Evolutionary conservation across 306 rosid species (phyloP).

Genomic region (Acacia melanoxylon): DNA sequence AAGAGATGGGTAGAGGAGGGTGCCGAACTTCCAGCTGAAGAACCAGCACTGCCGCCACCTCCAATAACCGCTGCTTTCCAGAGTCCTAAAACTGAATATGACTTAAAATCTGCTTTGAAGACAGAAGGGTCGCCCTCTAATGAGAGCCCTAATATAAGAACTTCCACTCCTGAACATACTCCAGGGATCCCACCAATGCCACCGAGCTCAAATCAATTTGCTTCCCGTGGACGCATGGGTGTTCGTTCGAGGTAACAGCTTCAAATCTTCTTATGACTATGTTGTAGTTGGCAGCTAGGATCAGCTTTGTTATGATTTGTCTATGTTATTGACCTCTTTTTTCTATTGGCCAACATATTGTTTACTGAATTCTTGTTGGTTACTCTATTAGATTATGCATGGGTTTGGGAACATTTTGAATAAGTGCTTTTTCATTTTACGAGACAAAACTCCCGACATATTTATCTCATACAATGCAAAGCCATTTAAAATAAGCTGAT

Average conservation of each 20-base stretch:
- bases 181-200: slow-evolving; percentile 86
- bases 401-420: too few species aligned
- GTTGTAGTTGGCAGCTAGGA: neutral
- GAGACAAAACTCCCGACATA: too few species aligned
- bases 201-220: slow-evolving; percentile 71
- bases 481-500: too few species aligned
- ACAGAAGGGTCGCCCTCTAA: slow-evolving; percentile 49
- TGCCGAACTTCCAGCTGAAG: slow-evolving; percentile 71
- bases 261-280: slow-evolving; percentile 7
- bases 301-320: neutral
- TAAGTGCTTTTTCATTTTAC: too few species aligned
- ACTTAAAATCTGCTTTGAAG: slow-evolving; percentile 64
- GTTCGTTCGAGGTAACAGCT: slow-evolving; percentile 73
- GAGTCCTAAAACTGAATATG: slow-evolving; percentile 66
- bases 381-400: neutral
- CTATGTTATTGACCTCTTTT: neutral
- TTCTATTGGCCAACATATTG: neutral
- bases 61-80: slow-evolving; percentile 71
- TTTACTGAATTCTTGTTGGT: neutral
- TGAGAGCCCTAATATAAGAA: slow-evolving; percentile 41
- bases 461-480: too few species aligned
- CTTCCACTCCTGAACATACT: slow-evolving; percentile 45
- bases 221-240: slow-evolving; percentile 73
- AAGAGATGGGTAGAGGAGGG: slow-evolving; percentile 98
- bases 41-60: slow-evolving; percentile 74